phyloP scores from a whole-genome alignment of 2,329 filamentous ascomycete genomes.

The Lecanoromycetidae sp. region DNA sequence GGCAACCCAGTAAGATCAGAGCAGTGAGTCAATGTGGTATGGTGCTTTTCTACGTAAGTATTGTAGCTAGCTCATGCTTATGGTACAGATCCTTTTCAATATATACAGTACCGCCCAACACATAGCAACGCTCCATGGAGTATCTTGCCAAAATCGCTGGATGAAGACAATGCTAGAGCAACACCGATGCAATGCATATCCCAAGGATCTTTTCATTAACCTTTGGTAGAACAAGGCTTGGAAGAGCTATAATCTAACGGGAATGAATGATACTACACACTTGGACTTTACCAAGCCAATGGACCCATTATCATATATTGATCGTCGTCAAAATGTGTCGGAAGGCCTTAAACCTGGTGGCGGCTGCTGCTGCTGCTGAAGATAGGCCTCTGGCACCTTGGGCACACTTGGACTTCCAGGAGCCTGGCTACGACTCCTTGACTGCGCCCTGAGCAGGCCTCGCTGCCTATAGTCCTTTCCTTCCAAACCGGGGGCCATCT shows the following conservation, averaged over 20 bases:
- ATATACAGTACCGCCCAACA: background rate
- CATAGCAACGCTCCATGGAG: conserved; percentile 1
- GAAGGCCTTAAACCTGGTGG: background rate
- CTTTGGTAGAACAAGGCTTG: background rate
- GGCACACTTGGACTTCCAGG: conserved; percentile 30
- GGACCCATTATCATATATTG: background rate
- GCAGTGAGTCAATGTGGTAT: no score
- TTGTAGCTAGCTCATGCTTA: no score
- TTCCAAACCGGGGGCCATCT: conserved; percentile 21
- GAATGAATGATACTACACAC: no score
- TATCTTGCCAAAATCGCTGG: background rate
- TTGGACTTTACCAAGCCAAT: no score
- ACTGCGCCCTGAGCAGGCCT: conserved; percentile 32
- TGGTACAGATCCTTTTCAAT: background rate
- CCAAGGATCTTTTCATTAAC: background rate
- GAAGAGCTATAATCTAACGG: no score
- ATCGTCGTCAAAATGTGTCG: background rate
- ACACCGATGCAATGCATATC: conserved; percentile 1
- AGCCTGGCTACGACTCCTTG: conserved; percentile 27
- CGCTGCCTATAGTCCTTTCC: conserved; percentile 36
- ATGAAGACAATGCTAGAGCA: background rate
- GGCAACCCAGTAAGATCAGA: no score
- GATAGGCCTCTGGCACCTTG: conserved; percentile 37
- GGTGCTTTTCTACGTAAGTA: no score
- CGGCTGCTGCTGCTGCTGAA: no score